Evolutionary conservation across 2,329 filamentous ascomycete genomes (phyloP).

Genomic region (Amauroascus verrucosus): DNA sequence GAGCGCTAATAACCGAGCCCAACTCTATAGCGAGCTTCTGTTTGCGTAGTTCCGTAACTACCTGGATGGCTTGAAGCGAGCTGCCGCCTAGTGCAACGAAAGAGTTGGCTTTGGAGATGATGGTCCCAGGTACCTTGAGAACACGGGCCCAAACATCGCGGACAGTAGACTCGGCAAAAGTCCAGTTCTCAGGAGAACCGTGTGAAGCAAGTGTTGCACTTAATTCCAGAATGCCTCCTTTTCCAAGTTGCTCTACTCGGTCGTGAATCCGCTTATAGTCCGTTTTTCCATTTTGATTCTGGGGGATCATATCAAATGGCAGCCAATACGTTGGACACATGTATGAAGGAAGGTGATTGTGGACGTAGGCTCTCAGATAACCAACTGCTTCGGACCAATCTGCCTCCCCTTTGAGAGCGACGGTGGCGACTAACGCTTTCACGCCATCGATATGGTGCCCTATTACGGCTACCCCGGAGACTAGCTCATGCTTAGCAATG

Average conservation of each 20-base stretch:
- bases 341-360: slow-evolving; percentile 17
- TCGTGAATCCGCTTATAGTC: slow-evolving; percentile 12
- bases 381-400: slow-evolving; percentile 1
- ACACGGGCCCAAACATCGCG: slow-evolving; percentile 18
- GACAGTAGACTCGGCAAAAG: slow-evolving; percentile 8
- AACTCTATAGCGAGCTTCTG: slow-evolving; percentile 8
- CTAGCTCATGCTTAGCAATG: slow-evolving; percentile 1
- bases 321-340: slow-evolving; percentile 21
- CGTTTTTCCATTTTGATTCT: slow-evolving; percentile 10
- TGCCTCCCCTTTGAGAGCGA: not conserved
- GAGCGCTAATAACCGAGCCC: slow-evolving; percentile 10
- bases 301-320: slow-evolving; percentile 14
- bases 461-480: not conserved
- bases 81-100: slow-evolving; percentile 15
- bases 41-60: slow-evolving; percentile 9
- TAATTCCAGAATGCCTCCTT: slow-evolving; percentile 2
- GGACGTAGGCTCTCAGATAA: slow-evolving; percentile 8
- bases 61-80: slow-evolving; percentile 13
- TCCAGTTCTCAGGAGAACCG: not conserved
- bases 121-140: slow-evolving; percentile 14
- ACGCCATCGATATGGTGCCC: not conserved
- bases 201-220: not conserved
- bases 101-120: not conserved
- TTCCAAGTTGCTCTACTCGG: slow-evolving; percentile 6
- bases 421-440: slow-evolving; percentile 8